Conservation (phyloP, 1,284 basidiomycete species). For the Cerioporus squamosus region DNA sequence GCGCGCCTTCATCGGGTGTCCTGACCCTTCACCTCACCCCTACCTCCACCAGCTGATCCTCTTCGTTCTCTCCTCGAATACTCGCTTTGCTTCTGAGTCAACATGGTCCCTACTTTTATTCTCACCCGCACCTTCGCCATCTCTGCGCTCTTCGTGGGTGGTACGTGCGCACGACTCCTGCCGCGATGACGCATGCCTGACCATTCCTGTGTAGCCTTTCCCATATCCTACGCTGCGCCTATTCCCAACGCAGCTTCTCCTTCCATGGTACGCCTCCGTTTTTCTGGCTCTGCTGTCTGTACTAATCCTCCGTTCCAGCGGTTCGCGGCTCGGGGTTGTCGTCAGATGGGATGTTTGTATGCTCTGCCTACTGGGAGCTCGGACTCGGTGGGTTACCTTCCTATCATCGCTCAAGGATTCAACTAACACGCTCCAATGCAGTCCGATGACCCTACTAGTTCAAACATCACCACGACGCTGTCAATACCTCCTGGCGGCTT, state of each 20-base stretch:
- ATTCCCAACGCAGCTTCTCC: background rate
- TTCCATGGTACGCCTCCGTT: background rate
- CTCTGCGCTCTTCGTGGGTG: conserved; percentile 24
- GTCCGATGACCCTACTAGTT: background rate
- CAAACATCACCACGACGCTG: background rate
- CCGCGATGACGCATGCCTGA: background rate
- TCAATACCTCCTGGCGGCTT: background rate
- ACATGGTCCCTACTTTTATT: conserved; percentile 25
- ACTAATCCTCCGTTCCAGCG: background rate
- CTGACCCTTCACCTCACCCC: background rate
- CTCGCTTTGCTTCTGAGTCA: conserved; percentile 4
- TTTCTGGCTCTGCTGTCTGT: background rate
- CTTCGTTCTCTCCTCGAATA: conserved; percentile 5
- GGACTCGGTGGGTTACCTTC: background rate
- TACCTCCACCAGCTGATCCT: background rate
- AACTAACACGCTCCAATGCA: background rate
- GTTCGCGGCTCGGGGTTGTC: conserved; percentile 5
- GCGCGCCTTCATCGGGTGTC: background rate
- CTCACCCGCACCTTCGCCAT: conserved; percentile 27
- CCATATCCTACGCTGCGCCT: conserved; percentile 11
- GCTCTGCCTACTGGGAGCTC: conserved; percentile 1
- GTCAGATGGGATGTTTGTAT: conserved; percentile 13
- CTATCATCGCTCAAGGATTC: background rate
- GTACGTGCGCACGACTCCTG: background rate
- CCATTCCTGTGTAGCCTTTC: conserved; percentile 1